Evolutionary conservation across 2,329 filamentous ascomycete species (phyloP), one percentile per base, ranked within the genome.

Genomic region (Fusarium sp.): DNA sequence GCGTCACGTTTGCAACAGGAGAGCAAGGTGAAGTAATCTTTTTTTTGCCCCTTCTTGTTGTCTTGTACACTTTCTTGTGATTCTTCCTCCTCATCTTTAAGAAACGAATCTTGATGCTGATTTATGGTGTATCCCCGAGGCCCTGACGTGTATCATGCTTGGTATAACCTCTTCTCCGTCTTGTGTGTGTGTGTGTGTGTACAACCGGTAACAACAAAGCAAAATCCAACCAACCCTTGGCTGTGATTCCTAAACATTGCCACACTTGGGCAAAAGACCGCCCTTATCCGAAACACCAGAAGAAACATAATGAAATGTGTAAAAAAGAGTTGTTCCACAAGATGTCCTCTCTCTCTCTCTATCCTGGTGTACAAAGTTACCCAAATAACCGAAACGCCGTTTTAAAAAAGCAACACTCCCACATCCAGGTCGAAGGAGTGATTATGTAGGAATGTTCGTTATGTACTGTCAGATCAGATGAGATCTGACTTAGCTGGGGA

Each of bases 401-500:
- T 60, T 62, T 58, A 52, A 35, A 52, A 66, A 65, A 56, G 47
- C 67, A 70, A 64, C 70, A 58, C 47, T 52, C 60, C 62, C 62
- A 40, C 50, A 62, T 31, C 13, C 37, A 11, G 10, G 22, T 62
- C 59, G 35, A 37, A 42, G 34, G 64, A 50, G 45, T 62, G 50
- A 47, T 47, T 60, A 50, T 52, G 22, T 45, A 67, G 38, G 54
- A 63, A 60, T 56, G 47, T 62, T 47, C 64, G 16, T 54, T 37
- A 47, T 45, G 52, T 62, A 24, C 24, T 34, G 22, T 11, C 22
- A 35, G 20, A n/a, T 31, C 47, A 6, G 45, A 5, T 42, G 20
- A n/a, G 16, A 29, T 52, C 50, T 9, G 18, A 3, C 24, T 62
- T 64, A 80, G 37, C 80, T 78, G 4, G 82, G 80, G 35, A 79